Evolutionary conservation across 768 basidiomycete species (phyloP).

Genomic region (Boletus speciosus): DNA sequence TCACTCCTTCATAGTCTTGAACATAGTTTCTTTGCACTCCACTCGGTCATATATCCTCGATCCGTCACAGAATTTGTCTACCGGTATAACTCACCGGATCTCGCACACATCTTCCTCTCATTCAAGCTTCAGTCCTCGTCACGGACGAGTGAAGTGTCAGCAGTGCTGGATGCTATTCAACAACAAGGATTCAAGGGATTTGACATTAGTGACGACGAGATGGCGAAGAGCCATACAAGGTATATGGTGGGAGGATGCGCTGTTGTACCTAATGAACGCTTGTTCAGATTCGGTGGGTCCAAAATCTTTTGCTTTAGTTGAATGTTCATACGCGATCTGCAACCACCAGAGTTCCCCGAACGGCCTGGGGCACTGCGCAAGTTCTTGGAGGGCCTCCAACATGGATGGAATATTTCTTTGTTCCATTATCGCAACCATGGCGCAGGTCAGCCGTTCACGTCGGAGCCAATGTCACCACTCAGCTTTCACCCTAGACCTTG

Average conservation of each 20-base stretch:
- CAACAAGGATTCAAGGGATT: conserved; percentile 71
- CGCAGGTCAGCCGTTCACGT: conserved; percentile 58
- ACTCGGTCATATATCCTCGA: conserved; percentile 85
- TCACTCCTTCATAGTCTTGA: neutral
- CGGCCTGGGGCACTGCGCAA: conserved; percentile 86
- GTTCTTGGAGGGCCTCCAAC: conserved; percentile 79
- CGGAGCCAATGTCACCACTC: neutral
- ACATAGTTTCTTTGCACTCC: conserved; percentile 79
- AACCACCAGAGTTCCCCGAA: conserved; percentile 86
- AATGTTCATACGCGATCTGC: neutral
- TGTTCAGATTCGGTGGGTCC: conserved; percentile 87
- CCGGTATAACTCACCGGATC: conserved; percentile 69
- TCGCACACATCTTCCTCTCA: conserved; percentile 87
- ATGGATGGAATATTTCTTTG: conserved; percentile 90
- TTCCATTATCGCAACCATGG: conserved; percentile 99
- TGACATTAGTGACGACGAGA: conserved; percentile 93
- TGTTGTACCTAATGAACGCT: conserved; percentile 74
- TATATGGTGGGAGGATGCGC: conserved; percentile 92
- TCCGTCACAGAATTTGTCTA: conserved; percentile 96
- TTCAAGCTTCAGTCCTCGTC: conserved; percentile 67
- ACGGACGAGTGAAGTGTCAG: conserved; percentile 58
- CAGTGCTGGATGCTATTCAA: conserved; percentile 61
- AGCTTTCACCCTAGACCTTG: conserved; percentile 60
- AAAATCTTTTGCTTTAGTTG: neutral
- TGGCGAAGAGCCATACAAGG: conserved; percentile 90